These are phyloP conservation scores for Talaromyces wortmannii DNA, from an alignment of 495 filamentous ascomycete species.

Conservation along the genomic window DNA sequence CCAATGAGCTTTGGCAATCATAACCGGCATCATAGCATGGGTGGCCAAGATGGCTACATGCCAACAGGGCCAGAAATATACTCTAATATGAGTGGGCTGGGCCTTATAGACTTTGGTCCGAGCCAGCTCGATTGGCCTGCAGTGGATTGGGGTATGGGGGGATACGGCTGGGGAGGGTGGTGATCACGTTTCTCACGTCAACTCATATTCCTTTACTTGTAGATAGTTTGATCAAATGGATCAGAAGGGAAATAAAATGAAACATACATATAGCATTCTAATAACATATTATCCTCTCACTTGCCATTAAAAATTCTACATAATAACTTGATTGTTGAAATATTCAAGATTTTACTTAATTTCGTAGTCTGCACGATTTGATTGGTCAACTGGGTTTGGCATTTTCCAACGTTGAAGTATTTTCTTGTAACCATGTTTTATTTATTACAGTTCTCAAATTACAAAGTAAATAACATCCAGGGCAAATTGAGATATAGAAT, in stretches of 20 bases:
- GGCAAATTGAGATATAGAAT: too few relatives aligned
- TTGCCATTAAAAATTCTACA: too few relatives aligned
- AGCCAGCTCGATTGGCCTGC: slow-evolving; percentile 20
- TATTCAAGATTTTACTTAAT: background rate
- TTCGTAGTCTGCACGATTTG: background rate
- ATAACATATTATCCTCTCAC: too few relatives aligned
- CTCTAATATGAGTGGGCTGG: slow-evolving; percentile 11
- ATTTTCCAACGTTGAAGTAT: background rate
- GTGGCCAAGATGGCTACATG: slow-evolving; percentile 8
- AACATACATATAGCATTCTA: too few relatives aligned
- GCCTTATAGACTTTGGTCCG: slow-evolving; percentile 12
- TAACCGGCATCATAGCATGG: slow-evolving; percentile 8
- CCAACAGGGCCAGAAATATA: slow-evolving; percentile 6
- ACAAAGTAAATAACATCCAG: too few relatives aligned
- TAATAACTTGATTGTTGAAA: too few relatives aligned
- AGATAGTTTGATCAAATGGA: too few relatives aligned
- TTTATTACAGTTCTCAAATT: background rate
- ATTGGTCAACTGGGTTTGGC: background rate
- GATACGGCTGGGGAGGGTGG: background rate
- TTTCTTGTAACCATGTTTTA: background rate
- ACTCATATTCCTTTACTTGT: background rate
- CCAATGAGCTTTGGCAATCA: slow-evolving; percentile 9
- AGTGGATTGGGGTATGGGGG: background rate
- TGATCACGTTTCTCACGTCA: background rate
- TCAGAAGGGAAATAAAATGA: too few relatives aligned